A percentile compares a stretch with the other conserved stretches of the same genome.
Evolutionary conservation across 805 yeast species (phyloP).

Genomic region (Komagataella ulmi): DNA sequence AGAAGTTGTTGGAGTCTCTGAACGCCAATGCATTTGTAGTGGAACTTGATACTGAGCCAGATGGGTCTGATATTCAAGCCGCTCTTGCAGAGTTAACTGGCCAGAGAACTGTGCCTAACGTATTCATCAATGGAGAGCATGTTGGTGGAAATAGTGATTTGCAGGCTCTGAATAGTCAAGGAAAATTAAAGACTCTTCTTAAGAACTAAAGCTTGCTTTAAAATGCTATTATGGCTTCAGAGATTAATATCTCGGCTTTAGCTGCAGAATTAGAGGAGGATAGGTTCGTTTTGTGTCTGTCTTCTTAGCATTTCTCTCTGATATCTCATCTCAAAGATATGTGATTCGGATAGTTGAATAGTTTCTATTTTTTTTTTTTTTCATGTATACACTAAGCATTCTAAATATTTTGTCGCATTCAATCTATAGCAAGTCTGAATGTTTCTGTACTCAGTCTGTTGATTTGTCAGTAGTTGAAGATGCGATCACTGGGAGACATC

Average conservation of each 20-base stretch:
- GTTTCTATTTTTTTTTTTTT: too few relatives aligned
- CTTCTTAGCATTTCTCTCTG: too few relatives aligned
- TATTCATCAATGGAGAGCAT: constrained; percentile 83
- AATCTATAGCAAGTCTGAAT: not conserved
- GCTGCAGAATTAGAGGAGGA: not conserved
- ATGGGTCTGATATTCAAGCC: constrained; percentile 72
- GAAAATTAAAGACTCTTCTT: constrained; percentile 27
- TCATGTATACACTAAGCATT: too few relatives aligned
- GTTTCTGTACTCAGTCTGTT: not conserved
- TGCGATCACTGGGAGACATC: not conserved
- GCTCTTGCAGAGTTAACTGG: constrained; percentile 71
- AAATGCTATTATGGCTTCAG: not conserved
- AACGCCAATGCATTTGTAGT: constrained; percentile 37
- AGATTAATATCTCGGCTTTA: not conserved
- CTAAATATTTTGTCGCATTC: not conserved
- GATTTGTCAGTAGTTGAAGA: not conserved
- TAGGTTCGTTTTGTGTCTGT: not conserved
- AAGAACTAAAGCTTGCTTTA: not conserved
- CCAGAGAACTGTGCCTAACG: constrained; percentile 88
- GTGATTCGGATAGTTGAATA: too few relatives aligned
- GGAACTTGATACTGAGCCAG: constrained; percentile 40
- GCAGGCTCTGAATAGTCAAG: constrained; percentile 53
- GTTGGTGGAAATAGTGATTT: constrained; percentile 92
- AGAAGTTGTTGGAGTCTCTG: constrained; percentile 22
- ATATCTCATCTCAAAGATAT: too few relatives aligned